Evolutionary conservation across 805 yeast species (phyloP).

Genomic region (Candida chauliodis): DNA sequence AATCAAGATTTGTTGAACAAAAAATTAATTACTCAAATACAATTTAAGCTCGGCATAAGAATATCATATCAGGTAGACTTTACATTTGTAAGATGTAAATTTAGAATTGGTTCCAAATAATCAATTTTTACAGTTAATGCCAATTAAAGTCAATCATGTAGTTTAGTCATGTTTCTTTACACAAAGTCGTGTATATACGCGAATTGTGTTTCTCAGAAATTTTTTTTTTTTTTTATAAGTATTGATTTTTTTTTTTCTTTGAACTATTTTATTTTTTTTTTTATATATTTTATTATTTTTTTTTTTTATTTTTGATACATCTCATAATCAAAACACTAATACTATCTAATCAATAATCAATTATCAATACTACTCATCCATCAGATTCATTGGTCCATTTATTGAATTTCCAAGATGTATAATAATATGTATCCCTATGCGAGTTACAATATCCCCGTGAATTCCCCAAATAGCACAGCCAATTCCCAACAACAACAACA

Average conservation of each 20-base stretch:
- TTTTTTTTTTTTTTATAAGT: background rate
- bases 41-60: too few species aligned
- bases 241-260: slow-evolving; percentile 5
- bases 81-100: too few species aligned
- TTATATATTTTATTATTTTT: slow-evolving; percentile 5
- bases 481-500: slow-evolving; percentile 14
- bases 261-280: slow-evolving; percentile 5
- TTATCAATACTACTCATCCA: background rate
- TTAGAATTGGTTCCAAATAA: too few species aligned
- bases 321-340: slow-evolving; percentile 8
- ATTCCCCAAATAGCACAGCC: slow-evolving; percentile 12
- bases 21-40: too few species aligned
- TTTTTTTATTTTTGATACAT: slow-evolving; percentile 8
- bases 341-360: slow-evolving; percentile 4
- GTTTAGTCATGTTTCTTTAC: too few species aligned
- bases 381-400: slow-evolving; percentile 5
- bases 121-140: too few species aligned
- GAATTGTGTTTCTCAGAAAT: background rate
- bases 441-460: slow-evolving; percentile 9
- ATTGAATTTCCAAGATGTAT: slow-evolving; percentile 5
- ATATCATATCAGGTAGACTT: too few species aligned
- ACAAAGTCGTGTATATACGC: too few species aligned
- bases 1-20: too few species aligned
- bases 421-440: slow-evolving; percentile 11
- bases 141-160: too few species aligned